These are phyloP conservation scores for Scorias spongiosa DNA, from an alignment of 2,329 filamentous ascomycete species.

Conservation along the genomic window DNA sequence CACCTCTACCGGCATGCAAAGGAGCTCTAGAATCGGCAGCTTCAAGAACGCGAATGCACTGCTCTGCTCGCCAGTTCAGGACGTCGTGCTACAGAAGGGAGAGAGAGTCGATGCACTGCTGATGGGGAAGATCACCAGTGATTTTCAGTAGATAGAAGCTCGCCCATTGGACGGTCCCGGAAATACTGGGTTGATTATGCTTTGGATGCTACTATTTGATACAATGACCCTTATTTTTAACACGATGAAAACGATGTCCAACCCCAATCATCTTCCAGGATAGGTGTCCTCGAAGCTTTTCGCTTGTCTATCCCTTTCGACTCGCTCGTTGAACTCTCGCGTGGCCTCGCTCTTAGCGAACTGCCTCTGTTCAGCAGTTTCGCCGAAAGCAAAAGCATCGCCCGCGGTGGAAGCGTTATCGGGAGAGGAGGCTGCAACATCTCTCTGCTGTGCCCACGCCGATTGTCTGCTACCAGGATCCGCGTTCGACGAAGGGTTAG, in stretches of 20 bases:
- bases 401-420: conserved; percentile 20
- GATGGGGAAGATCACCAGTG: conserved; percentile 43
- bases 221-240: background rate
- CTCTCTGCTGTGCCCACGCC: background rate
- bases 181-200: no score
- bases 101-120: conserved; percentile 61
- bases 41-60: conserved; percentile 78
- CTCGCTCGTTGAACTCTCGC: conserved; percentile 32
- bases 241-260: no score
- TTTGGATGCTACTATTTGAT: background rate
- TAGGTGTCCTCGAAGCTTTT: conserved; percentile 22
- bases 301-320: conserved; percentile 34
- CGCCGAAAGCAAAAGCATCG: conserved; percentile 31
- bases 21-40: conserved; percentile 81
- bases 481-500: background rate
- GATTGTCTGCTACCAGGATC: conserved; percentile 1
- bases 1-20: conserved; percentile 72
- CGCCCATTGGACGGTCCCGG: no score
- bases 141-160: conserved; percentile 4
- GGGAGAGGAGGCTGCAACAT: background rate
- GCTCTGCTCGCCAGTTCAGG: conserved; percentile 54
- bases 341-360: conserved; percentile 31
- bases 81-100: conserved; percentile 52
- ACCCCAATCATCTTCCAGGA: background rate
- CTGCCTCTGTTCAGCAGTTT: conserved; percentile 27